These are phyloP conservation scores for Yamadazyma sp. DNA, from an alignment of 1,139 yeast species.

Conservation along the genomic window DNA sequence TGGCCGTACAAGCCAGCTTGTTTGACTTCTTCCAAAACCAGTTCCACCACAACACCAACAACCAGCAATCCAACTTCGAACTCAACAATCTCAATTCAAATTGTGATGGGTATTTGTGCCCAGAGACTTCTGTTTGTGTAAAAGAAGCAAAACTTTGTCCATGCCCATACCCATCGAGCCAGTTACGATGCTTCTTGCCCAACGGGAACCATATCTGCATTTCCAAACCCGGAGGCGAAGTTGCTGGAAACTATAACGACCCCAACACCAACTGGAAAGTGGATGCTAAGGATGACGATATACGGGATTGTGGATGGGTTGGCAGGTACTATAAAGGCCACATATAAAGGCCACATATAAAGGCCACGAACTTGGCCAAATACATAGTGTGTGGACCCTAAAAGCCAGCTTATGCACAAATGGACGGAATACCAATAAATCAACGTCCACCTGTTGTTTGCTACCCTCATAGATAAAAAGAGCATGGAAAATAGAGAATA, in stretches of 20 bases:
- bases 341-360: no score
- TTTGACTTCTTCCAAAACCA: constrained; percentile 33
- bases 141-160: constrained; percentile 72
- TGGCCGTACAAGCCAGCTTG: constrained; percentile 12
- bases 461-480: no score
- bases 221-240: constrained; percentile 66
- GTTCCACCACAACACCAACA: constrained; percentile 19
- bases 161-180: constrained; percentile 85
- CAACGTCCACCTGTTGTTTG: no score
- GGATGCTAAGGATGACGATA: constrained; percentile 50
- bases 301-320: constrained; percentile 82
- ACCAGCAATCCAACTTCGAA: constrained; percentile 23
- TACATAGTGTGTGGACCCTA: no score
- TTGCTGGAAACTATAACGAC: constrained; percentile 41
- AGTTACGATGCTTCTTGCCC: constrained; percentile 77
- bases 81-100: constrained; percentile 31
- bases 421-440: no score
- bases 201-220: constrained; percentile 72
- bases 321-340: constrained; percentile 46
- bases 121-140: constrained; percentile 81
- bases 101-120: constrained; percentile 78
- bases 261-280: constrained; percentile 52
- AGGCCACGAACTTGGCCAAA: no score
- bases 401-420: no score
- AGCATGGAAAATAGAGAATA: not conserved